These are phyloP conservation scores for Radiomyces spectabilis DNA, from an alignment of 192 early-diverging fungal genomes.

Conservation along the genomic window DNA sequence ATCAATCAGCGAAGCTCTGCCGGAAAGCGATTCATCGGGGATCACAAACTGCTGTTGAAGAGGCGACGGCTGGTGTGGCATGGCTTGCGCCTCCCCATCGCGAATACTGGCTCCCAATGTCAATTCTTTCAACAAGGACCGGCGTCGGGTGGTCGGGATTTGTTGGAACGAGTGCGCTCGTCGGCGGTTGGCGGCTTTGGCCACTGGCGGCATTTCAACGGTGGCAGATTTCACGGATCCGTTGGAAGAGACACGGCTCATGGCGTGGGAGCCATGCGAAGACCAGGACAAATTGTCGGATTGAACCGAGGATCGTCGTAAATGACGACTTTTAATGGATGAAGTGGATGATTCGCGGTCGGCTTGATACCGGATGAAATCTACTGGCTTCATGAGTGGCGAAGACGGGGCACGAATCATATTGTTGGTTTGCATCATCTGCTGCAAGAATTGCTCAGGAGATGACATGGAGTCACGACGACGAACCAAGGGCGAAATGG, in stretches of 20 bases:
- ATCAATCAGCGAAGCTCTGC: background rate
- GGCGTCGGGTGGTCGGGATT: background rate
- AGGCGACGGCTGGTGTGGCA: background rate
- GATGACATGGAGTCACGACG: slow-evolving; percentile 11
- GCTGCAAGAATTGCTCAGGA: slow-evolving; percentile 18
- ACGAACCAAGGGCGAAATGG: slow-evolving; percentile 7
- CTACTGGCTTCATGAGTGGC: slow-evolving; percentile 2
- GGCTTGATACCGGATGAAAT: slow-evolving; percentile 7
- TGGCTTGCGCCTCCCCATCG: background rate
- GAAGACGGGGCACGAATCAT: background rate
- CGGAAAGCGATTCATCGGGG: background rate
- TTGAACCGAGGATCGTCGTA: slow-evolving; percentile 19
- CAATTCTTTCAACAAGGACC: slow-evolving; percentile 5
- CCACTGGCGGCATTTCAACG: background rate
- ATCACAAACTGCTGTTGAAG: slow-evolving; percentile 1
- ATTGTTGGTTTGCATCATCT: background rate
- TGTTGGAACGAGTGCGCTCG: slow-evolving; percentile 8
- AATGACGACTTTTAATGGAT: slow-evolving; percentile 12
- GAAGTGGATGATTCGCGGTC: slow-evolving; percentile 22
- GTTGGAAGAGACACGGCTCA: background rate
- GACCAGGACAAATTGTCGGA: slow-evolving; percentile 11
- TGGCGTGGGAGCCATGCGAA: background rate
- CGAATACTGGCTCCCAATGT: background rate
- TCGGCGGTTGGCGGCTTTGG: background rate
- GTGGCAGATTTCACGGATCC: background rate